Percentiles rank a stretch among this genome's conserved stretches.
These are phyloP conservation scores for Psilocybe cyanescens DNA, from an alignment of 768 basidiomycete genomes.

Conservation along the genomic window DNA sequence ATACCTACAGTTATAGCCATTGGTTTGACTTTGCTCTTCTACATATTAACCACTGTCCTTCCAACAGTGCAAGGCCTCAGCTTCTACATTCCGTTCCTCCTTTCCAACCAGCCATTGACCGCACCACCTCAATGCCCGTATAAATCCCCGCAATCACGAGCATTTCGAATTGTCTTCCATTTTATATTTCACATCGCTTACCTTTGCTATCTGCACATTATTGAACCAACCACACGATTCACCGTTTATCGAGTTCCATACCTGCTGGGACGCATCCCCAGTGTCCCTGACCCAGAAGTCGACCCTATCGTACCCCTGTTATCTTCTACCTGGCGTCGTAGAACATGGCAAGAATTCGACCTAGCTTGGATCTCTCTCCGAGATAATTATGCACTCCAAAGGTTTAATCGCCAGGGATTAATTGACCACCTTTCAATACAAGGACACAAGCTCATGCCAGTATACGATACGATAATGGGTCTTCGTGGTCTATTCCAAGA, in stretches of 20 bases:
- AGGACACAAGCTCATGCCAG: background rate
- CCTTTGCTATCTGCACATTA: background rate
- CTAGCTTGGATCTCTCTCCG: slow-evolving; percentile 1
- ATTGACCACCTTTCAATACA: background rate
- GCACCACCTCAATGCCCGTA: slow-evolving; percentile 7
- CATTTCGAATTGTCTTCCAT: slow-evolving; percentile 2
- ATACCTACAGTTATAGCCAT: background rate
- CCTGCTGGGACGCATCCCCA: background rate
- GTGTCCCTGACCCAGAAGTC: background rate
- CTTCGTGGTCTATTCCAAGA: background rate
- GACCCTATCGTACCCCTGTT: slow-evolving; percentile 1
- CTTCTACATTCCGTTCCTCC: background rate
- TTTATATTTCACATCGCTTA: background rate
- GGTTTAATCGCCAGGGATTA: background rate
- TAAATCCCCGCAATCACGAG: slow-evolving; percentile 8
- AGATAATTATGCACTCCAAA: background rate
- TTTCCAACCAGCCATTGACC: background rate
- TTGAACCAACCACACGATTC: background rate
- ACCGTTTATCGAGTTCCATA: background rate
- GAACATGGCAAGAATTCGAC: slow-evolving; percentile 2
- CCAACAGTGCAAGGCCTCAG: slow-evolving; percentile 5
- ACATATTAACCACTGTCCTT: background rate
- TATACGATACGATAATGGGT: background rate
- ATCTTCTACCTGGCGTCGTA: background rate
- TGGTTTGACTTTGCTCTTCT: slow-evolving; percentile 1